Percentiles rank a stretch among this genome's conserved stretches.
Evolutionary conservation across 805 yeast species (phyloP).

Genomic region (Torulaspora quercuum): DNA sequence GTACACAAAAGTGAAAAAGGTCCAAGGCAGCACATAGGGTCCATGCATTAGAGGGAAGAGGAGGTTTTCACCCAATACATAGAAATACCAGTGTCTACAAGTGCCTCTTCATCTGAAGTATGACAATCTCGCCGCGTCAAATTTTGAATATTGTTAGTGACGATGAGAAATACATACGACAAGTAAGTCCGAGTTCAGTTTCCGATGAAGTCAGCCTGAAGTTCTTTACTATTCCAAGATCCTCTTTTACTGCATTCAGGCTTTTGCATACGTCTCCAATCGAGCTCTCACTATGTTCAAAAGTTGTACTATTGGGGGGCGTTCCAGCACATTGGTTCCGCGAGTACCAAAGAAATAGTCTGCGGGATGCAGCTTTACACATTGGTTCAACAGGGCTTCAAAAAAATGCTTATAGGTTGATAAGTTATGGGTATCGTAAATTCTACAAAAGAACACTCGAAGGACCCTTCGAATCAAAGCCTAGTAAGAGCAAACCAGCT

Average conservation of each 20-base stretch:
- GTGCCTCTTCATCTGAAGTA: slow-evolving; percentile 6
- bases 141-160: slow-evolving; percentile 20
- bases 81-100: no score
- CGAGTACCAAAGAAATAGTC: slow-evolving; percentile 17
- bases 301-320: slow-evolving; percentile 51
- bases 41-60: no score
- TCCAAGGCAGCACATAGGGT: no score
- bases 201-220: slow-evolving; percentile 6
- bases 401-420: slow-evolving; percentile 9
- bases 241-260: slow-evolving; percentile 61
- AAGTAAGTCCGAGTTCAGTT: slow-evolving; percentile 13
- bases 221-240: slow-evolving; percentile 41
- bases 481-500: no score
- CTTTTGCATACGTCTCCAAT: slow-evolving; percentile 49
- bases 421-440: slow-evolving; percentile 15
- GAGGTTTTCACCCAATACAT: no score
- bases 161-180: slow-evolving; percentile 21
- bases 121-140: slow-evolving; percentile 16
- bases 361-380: slow-evolving; percentile 12
- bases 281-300: slow-evolving; percentile 48
- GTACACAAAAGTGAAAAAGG: no score
- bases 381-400: slow-evolving; percentile 9
- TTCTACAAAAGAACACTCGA: slow-evolving; percentile 12
- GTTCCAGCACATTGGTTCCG: slow-evolving; percentile 55
- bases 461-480: no score